These are phyloP conservation scores for Moricandia arvensis DNA, from an alignment of 345 rosid genomes.

Conservation along the genomic window DNA sequence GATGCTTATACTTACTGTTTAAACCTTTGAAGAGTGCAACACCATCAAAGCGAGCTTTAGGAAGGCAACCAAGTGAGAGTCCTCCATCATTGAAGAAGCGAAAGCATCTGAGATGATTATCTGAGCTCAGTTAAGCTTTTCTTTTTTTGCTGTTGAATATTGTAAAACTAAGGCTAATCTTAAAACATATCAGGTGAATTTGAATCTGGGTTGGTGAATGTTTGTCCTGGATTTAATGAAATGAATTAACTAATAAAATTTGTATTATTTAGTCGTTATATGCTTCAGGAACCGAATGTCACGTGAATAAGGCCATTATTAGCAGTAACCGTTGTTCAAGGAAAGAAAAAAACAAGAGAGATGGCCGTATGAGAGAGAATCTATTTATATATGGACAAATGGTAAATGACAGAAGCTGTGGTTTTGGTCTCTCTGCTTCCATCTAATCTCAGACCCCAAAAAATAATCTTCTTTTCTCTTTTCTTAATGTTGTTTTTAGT, in stretches of 20 bases:
- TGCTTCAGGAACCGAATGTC: neutral
- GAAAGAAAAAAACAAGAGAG: neutral
- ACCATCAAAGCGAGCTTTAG: slow-evolving; percentile 70
- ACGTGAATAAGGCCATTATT: slow-evolving; percentile 34
- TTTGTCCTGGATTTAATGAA: neutral
- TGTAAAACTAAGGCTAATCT: neutral
- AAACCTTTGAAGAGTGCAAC: slow-evolving; percentile 41
- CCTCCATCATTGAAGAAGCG: slow-evolving; percentile 67
- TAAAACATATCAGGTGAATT: neutral
- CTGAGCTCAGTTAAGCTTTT: slow-evolving; percentile 12
- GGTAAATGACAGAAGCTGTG: slow-evolving; percentile 32
- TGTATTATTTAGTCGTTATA: neutral
- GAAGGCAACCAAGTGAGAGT: slow-evolving; percentile 74
- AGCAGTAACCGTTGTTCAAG: slow-evolving; percentile 11
- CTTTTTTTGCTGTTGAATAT: neutral
- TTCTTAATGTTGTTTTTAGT: slow-evolving; percentile 27
- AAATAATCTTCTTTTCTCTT: slow-evolving; percentile 33
- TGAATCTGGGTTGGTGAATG: slow-evolving; percentile 10
- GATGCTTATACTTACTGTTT: neutral
- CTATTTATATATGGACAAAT: slow-evolving; percentile 35
- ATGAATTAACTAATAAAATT: neutral
- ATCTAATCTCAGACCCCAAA: slow-evolving; percentile 37
- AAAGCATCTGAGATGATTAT: slow-evolving; percentile 64
- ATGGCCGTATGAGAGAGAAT: slow-evolving; percentile 38
- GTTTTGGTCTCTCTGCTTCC: slow-evolving; percentile 31